Base-by-base conservation (phyloP, 1,139 yeast genomes). In the Magnusiomyces fungicola region DNA sequence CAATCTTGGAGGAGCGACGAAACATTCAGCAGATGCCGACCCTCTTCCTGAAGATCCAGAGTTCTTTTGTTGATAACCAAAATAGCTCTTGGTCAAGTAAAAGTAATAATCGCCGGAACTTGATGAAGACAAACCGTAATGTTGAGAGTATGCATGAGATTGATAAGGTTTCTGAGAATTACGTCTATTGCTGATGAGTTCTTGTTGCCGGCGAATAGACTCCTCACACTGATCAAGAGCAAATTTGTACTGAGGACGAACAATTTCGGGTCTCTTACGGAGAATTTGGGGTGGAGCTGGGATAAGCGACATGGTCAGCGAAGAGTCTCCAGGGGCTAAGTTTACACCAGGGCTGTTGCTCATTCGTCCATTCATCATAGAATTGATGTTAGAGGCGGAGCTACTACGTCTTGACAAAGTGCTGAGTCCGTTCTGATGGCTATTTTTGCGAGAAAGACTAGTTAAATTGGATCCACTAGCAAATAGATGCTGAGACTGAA, bases 241-340 rank as follows among this genome's bases (percentile, higher is more conserved):
- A 47, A 63, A 63, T 50, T 55, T 56, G 52, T 51, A 58, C 16
- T 45, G 49, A 6, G 66, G 58, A 2, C 67, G 57, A 27, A 46
- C 46, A 22, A 62, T 56, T 37, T 61, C 64, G 2, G 66, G 66
- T 2, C 59, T 49, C 37, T 58, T 56, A 14, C 63, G 56, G 21
- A 61, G 53, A 37, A 63, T 48, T 43, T 60, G 63, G 3, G 65
- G 64, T 21, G 66, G 66, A 2, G 66, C 65, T 1, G 66, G 66
- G 23, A 63, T 58, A 40, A 61, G 43, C 5, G 60, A 51, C 56
- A 58, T 60, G 2, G 65, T 61, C 18, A 61, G 50, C 16, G 62
- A 57, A 3, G n/a, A n/a, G n/a, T n/a, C n/a, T n/a, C n/a, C n/a
- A n/a, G n/a, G n/a, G n/a, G n/a, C n/a, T n/a, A n/a, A n/a, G n/a